phyloP scores from a whole-genome alignment of 2,329 filamentous ascomycete genomes.

The Aspergillus vadensis region DNA sequence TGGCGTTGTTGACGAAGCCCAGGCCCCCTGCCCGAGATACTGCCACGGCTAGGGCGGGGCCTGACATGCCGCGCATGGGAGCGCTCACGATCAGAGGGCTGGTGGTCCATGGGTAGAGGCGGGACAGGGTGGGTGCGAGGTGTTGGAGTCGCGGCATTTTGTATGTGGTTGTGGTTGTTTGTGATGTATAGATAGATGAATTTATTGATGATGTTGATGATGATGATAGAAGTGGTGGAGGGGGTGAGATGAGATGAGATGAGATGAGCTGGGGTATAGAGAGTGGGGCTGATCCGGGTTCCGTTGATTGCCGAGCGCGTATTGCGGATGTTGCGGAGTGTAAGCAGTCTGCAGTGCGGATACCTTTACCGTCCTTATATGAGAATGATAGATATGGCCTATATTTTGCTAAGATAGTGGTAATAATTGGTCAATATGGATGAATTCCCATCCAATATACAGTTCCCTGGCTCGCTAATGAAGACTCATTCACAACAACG shows the following conservation, averaged over 20 bases:
- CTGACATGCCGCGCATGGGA: constrained; percentile 70
- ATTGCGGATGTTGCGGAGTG: constrained; percentile 2
- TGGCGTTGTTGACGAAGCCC: constrained; percentile 59
- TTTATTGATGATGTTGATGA: neutral
- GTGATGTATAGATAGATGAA: neutral
- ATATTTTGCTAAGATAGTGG: no score
- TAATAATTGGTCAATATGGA: no score
- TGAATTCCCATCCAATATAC: no score
- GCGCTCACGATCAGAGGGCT: constrained; percentile 63
- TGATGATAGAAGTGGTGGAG: neutral
- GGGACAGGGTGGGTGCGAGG: constrained; percentile 1
- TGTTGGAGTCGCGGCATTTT: neutral
- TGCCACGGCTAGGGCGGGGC: constrained; percentile 59
- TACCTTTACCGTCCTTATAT: no score
- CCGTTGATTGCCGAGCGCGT: constrained; percentile 2
- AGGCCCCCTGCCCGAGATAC: constrained; percentile 60
- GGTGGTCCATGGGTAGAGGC: constrained; percentile 61
- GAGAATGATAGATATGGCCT: no score
- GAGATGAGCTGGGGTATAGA: no score
- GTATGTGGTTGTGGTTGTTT: neutral
- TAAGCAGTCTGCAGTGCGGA: no score
- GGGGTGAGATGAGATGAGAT: neutral
- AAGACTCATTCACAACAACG: no score
- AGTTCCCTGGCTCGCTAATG: no score
- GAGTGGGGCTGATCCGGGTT: neutral